Evolutionary conservation across 257 asterid genomes (phyloP).

Genomic region (Echium plantagineum): DNA sequence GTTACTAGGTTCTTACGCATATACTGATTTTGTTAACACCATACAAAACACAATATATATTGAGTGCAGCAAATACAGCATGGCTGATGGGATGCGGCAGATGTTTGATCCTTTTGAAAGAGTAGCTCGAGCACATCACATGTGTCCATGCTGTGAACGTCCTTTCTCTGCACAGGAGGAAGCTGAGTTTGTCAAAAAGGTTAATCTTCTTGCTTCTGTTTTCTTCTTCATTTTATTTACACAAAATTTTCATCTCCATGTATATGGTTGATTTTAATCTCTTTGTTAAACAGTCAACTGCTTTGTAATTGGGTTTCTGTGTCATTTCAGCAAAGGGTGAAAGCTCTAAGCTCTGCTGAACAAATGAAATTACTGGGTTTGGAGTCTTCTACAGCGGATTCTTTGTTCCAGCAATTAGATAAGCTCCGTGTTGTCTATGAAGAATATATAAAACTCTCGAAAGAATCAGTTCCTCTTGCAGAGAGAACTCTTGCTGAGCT

Average conservation of each 20-base stretch:
- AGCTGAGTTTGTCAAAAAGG: conserved; percentile 86
- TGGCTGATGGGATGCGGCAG: conserved; percentile 55
- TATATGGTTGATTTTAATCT: not conserved
- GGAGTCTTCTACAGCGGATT: conserved; percentile 59
- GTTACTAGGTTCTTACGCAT: too few species aligned
- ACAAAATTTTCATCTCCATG: conserved; percentile 5
- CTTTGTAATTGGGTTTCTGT: conserved; percentile 9
- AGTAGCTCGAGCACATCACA: conserved; percentile 83
- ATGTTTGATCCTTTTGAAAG: conserved; percentile 69
- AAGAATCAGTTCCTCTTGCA: conserved; percentile 70
- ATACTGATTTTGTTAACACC: not conserved
- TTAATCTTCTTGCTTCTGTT: conserved; percentile 12
- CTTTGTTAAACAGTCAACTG: conserved; percentile 1
- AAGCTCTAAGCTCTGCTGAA: conserved; percentile 53
- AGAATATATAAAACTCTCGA: conserved; percentile 55
- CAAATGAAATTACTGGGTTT: conserved; percentile 39
- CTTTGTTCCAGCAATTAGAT: conserved; percentile 80
- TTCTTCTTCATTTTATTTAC: conserved; percentile 1
- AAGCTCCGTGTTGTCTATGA: conserved; percentile 68
- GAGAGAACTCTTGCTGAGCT: conserved; percentile 56
- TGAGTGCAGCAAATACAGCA: conserved; percentile 51
- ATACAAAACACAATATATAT: not conserved
- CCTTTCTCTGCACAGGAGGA: conserved; percentile 83
- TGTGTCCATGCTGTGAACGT: conserved; percentile 91
- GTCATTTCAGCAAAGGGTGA: conserved; percentile 60